Evolutionary conservation across 352 stramenopile species (phyloP).

Genomic region (Thraustochytrium sp.): DNA sequence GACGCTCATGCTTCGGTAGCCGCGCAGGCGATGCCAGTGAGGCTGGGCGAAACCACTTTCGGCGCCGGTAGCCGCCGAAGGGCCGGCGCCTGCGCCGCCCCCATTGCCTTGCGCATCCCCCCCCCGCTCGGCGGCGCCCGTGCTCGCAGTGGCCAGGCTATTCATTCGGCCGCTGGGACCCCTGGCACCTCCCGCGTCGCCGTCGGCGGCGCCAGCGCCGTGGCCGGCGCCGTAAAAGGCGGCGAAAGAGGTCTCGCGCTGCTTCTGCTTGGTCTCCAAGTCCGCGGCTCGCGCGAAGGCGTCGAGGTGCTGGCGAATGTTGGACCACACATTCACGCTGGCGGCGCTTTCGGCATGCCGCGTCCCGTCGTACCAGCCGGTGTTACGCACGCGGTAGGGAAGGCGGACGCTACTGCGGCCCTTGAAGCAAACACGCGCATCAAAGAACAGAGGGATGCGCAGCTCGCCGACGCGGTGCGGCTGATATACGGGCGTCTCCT

Average conservation of each 20-base stretch:
- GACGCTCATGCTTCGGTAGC: not conserved
- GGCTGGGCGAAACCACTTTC: no score
- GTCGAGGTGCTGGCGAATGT: not conserved
- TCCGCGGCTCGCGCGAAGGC: not conserved
- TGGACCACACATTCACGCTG: constrained; percentile 17
- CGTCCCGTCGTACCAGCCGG: constrained; percentile 16
- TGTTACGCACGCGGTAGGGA: constrained; percentile 27
- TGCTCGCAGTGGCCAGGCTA: no score
- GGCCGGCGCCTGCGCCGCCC: no score
- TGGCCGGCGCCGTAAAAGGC: not conserved
- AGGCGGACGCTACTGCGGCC: not conserved
- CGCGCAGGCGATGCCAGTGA: no score
- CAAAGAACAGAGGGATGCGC: constrained; percentile 6
- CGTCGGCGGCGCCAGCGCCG: not conserved
- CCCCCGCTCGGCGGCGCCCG: no score
- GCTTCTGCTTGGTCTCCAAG: not conserved
- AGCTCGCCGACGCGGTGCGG: not conserved
- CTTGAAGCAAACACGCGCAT: not conserved
- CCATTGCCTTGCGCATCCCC: no score
- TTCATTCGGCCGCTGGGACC: no score
- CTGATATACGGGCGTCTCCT: not conserved
- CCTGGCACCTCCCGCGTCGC: no score
- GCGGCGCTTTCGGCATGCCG: not conserved
- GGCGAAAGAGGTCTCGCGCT: not conserved
- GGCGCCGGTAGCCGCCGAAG: no score